A percentile compares a stretch with the other conserved stretches of the same genome.
Conservation (phyloP, 768 basidiomycete species). For the Lactifluus pinguis region DNA sequence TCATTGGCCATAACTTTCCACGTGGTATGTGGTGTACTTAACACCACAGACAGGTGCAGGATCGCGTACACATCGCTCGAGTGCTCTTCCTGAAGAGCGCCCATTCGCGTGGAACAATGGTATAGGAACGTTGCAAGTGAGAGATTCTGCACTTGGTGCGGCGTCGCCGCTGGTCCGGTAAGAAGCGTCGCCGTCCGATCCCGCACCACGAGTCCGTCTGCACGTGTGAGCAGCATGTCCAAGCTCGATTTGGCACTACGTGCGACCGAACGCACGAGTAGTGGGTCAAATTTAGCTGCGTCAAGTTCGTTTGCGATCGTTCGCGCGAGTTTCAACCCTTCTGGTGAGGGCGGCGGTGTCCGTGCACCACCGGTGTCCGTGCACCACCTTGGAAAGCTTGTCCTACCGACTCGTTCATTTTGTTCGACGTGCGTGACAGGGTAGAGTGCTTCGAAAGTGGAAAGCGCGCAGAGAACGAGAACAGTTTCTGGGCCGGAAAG, state of each 20-base stretch:
- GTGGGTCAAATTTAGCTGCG: conserved; percentile 84
- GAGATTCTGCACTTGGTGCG: conserved; percentile 71
- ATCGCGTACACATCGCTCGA: conserved; percentile 45
- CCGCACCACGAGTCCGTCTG: conserved; percentile 60
- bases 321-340: conserved; percentile 71
- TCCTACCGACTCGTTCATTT: conserved; percentile 75
- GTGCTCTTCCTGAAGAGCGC: conserved; percentile 61
- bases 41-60: conserved; percentile 50
- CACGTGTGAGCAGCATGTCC: conserved; percentile 54
- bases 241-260: conserved; percentile 60
- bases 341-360: conserved; percentile 59
- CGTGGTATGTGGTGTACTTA: conserved; percentile 30
- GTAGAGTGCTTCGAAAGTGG: conserved; percentile 82
- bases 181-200: conserved; percentile 75
- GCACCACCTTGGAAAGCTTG: conserved; percentile 67
- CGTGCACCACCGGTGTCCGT: too few species aligned
- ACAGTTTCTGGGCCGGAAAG: conserved; percentile 81
- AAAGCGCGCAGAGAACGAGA: conserved; percentile 73
- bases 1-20: not conserved
- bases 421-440: conserved; percentile 72
- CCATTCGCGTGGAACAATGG: conserved; percentile 61
- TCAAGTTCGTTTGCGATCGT: conserved; percentile 86
- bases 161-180: conserved; percentile 66
- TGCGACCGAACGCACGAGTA: conserved; percentile 73
- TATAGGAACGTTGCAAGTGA: conserved; percentile 74